phyloP scores from a whole-genome alignment of 805 yeast species.

The Starmerella sirachaensis region DNA sequence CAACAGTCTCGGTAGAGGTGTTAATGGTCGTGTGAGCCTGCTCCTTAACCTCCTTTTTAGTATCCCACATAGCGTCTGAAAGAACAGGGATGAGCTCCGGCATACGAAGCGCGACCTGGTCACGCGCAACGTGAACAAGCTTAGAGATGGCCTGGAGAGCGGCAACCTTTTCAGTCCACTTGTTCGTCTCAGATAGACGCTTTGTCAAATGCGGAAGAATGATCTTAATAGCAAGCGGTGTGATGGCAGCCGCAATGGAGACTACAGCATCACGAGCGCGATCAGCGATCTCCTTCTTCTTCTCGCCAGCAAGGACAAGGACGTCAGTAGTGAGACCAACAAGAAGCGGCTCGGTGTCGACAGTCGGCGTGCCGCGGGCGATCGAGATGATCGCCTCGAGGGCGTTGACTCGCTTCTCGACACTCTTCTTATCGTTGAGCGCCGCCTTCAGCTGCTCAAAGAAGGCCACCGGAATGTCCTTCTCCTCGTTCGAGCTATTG shows the following conservation, averaged over 20 bases:
- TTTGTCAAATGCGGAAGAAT: conserved; percentile 68
- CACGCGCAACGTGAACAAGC: conserved; percentile 88
- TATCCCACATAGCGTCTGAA: conserved; percentile 99
- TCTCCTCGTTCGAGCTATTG: conserved; percentile 95
- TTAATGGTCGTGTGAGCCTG: conserved; percentile 94
- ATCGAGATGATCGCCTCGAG: conserved; percentile 75
- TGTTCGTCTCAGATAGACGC: conserved; percentile 53
- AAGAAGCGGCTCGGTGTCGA: conserved; percentile 70
- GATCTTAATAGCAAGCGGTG: conserved; percentile 89
- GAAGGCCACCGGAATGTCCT: conserved; percentile 89
- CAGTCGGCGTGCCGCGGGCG: conserved; percentile 71
- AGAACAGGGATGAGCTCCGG: conserved; percentile 97
- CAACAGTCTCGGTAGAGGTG: conserved; percentile 93
- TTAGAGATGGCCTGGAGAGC: conserved; percentile 72
- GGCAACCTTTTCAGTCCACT: conserved; percentile 98
- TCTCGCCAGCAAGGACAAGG: conserved; percentile 78
- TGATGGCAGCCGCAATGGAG: conserved; percentile 68
- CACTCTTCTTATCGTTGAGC: conserved; percentile 68
- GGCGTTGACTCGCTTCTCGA: conserved; percentile 55
- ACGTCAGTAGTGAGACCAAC: conserved; percentile 61
- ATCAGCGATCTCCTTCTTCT: conserved; percentile 60
- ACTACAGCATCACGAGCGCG: conserved; percentile 65
- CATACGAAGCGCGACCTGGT: conserved; percentile 96
- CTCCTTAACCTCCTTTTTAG: conserved; percentile 94
- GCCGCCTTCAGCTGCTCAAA: conserved; percentile 65